These are phyloP conservation scores for Cercospora sp. DNA, from an alignment of 2,329 filamentous ascomycete species.

Conservation along the genomic window DNA sequence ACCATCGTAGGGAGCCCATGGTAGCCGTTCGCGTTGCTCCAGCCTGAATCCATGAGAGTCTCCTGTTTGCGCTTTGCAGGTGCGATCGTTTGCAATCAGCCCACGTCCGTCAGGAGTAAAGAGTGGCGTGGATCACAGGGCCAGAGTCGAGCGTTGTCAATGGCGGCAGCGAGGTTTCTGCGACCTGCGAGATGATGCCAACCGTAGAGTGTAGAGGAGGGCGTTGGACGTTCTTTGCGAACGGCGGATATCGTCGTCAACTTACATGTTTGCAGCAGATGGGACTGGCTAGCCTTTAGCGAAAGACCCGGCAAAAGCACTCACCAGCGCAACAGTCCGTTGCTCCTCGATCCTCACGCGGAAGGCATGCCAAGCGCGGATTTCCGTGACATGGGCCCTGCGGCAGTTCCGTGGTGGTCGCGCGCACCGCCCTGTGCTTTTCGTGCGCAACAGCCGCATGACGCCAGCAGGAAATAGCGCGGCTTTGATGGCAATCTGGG, in stretches of 20 bases:
- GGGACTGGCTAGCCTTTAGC: conserved; percentile 3
- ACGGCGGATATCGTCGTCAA: background rate
- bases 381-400: conserved; percentile 4
- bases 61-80: background rate
- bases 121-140: background rate
- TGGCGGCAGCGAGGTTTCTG: background rate
- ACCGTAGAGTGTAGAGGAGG: background rate
- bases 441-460: background rate
- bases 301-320: conserved; percentile 14
- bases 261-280: conserved; percentile 2
- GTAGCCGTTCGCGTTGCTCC: background rate
- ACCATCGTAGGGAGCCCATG: background rate
- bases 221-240: background rate
- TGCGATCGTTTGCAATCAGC: background rate
- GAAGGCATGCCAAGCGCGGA: background rate
- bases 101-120: background rate
- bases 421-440: background rate
- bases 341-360: background rate
- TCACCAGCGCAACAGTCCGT: conserved; percentile 1
- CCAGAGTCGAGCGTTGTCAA: background rate
- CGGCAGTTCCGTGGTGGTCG: background rate
- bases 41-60: background rate
- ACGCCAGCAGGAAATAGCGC: background rate
- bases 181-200: background rate
- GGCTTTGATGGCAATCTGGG: background rate